Evolutionary conservation across 2,329 filamentous ascomycete species (phyloP).

Genomic region (Xylaria hypoxylon): DNA sequence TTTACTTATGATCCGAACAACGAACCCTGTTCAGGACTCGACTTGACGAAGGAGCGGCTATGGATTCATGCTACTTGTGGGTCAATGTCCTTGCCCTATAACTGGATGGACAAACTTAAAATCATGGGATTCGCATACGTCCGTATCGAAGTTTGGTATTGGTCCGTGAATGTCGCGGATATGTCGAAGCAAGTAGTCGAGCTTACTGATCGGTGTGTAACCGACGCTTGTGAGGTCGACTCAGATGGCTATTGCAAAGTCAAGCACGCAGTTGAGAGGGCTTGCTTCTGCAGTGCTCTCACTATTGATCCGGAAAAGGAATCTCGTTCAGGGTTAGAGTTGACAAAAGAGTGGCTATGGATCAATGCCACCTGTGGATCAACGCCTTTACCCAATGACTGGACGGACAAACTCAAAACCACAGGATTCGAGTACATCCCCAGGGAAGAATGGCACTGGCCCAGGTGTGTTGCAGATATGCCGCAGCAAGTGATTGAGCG

Average conservation of each 20-base stretch:
- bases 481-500: conserved; percentile 9
- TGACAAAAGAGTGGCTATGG: conserved; percentile 6
- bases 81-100: conserved; percentile 22
- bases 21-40: conserved; percentile 21
- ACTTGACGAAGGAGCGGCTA: conserved; percentile 28
- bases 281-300: conserved; percentile 20
- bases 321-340: neutral
- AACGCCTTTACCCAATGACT: neutral
- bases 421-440: conserved; percentile 7
- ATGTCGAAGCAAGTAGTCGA: conserved; percentile 17
- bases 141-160: conserved; percentile 21
- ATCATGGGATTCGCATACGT: conserved; percentile 16
- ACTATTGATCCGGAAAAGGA: neutral
- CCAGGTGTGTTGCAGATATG: neutral
- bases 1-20: conserved; percentile 13
- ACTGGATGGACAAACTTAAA: conserved; percentile 25
- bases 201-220: conserved; percentile 18
- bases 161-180: conserved; percentile 13
- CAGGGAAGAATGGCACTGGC: conserved; percentile 5
- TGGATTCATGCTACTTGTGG: conserved; percentile 29
- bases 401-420: conserved; percentile 1
- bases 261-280: conserved; percentile 23
- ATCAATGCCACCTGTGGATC: conserved; percentile 6
- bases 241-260: conserved; percentile 26
- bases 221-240: conserved; percentile 27